Percentiles rank a stretch among this genome's conserved stretches.
Conservation (phyloP, 768 basidiomycete species). For the Ramaria rubella region DNA sequence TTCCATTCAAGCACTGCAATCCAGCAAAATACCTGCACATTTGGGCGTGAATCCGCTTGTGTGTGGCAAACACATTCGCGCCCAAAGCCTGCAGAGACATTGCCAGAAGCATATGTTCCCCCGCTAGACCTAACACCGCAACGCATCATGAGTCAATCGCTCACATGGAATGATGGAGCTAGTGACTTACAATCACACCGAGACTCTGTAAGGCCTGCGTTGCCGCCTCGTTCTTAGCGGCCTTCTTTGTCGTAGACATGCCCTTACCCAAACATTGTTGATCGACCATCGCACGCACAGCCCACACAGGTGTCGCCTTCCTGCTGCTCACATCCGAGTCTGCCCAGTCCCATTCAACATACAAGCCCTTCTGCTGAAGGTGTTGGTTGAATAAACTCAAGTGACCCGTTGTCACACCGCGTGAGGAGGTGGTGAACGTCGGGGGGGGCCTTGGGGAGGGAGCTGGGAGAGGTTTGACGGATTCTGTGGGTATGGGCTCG, state of each 20-base stretch:
- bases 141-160: constrained; percentile 4
- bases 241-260: constrained; percentile 68
- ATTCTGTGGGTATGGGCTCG: too few species aligned
- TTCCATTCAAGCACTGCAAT: too few species aligned
- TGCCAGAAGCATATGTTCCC: background rate
- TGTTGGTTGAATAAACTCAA: constrained; percentile 77
- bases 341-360: constrained; percentile 67
- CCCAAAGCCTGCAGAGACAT: constrained; percentile 2
- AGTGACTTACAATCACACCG: constrained; percentile 48
- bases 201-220: constrained; percentile 60
- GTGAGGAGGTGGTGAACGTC: constrained; percentile 23
- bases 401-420: constrained; percentile 41
- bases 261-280: constrained; percentile 56
- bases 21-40: background rate
- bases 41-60: background rate
- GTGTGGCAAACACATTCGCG: background rate
- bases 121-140: background rate
- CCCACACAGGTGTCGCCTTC: constrained; percentile 73
- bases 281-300: constrained; percentile 56
- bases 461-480: constrained; percentile 18
- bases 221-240: constrained; percentile 75
- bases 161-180: background rate
- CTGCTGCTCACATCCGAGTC: constrained; percentile 41
- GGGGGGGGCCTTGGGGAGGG: constrained; percentile 20
- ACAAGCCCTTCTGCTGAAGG: constrained; percentile 48